These are phyloP conservation scores for Acanthamoeba lenticulata DNA, from an alignment of 208 protist species.

Conservation along the genomic window DNA sequence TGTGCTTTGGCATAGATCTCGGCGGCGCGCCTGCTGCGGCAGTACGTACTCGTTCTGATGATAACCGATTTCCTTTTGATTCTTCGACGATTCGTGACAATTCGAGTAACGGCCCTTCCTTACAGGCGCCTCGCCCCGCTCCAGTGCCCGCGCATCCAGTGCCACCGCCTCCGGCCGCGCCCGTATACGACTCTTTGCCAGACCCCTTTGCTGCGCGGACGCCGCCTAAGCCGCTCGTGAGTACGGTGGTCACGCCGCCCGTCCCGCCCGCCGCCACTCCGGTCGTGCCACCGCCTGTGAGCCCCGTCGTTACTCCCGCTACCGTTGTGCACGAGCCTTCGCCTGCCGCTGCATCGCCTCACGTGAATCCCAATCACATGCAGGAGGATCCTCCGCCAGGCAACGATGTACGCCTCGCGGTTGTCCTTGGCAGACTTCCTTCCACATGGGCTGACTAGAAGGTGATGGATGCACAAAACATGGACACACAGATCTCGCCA, in stretches of 20 bases:
- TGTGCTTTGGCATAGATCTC: conserved; percentile 62
- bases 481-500: not conserved
- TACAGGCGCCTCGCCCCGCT: not conserved
- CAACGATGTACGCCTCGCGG: not conserved
- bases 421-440: not conserved
- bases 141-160: not conserved
- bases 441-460: not conserved
- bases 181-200: not conserved
- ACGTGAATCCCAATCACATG: not conserved
- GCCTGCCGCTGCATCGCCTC: not conserved
- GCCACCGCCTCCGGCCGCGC: not conserved
- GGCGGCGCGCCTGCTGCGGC: not conserved
- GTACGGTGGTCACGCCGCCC: not conserved
- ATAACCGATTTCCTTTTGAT: not conserved
- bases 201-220: not conserved
- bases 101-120: not conserved
- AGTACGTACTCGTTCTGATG: too few relatives aligned
- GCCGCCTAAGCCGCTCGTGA: not conserved
- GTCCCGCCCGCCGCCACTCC: not conserved
- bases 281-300: not conserved
- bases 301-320: not conserved
- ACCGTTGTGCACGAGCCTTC: not conserved
- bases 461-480: too few relatives aligned
- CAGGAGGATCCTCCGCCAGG: not conserved
- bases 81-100: not conserved